phyloP scores from a whole-genome alignment of 1,139 yeast species.

The Candida neerlandica region DNA sequence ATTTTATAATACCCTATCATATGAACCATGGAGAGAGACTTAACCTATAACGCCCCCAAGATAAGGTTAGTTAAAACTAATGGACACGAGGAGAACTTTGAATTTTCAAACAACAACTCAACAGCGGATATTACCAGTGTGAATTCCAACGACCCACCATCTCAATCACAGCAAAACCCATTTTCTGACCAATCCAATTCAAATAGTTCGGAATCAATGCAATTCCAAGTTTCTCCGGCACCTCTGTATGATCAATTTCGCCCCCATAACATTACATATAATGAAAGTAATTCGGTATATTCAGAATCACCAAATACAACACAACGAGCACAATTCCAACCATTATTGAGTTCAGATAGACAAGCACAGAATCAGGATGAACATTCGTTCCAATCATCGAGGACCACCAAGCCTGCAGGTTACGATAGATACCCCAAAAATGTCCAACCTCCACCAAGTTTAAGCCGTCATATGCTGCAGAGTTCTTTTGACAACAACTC shows the following conservation, averaged over 20 bases:
- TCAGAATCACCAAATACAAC: constrained; percentile 6
- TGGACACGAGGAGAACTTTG: constrained; percentile 8
- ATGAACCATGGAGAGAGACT: constrained; percentile 12
- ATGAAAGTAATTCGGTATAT: constrained; percentile 2
- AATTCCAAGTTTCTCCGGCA: neutral
- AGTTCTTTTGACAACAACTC: constrained; percentile 41
- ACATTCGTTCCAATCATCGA: constrained; percentile 15
- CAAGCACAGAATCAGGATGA: constrained; percentile 3
- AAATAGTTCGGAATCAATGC: constrained; percentile 1
- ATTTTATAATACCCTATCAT: neutral
- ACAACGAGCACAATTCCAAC: constrained; percentile 6
- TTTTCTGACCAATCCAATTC: constrained; percentile 6
- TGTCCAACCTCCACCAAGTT: constrained; percentile 17
- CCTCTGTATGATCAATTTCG: neutral
- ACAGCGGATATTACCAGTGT: neutral
- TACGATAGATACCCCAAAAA: constrained; percentile 54
- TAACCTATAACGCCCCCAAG: constrained; percentile 13
- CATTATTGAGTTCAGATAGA: constrained; percentile 10
- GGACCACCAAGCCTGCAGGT: constrained; percentile 41
- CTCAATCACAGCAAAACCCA: constrained; percentile 2
- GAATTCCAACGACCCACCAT: neutral
- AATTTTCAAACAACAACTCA: constrained; percentile 2
- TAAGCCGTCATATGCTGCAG: neutral
- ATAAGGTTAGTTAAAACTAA: constrained; percentile 8
- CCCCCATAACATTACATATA: neutral